Evolutionary conservation across 208 protist species (phyloP).

Genomic region (Novymonas esmeraldas): DNA sequence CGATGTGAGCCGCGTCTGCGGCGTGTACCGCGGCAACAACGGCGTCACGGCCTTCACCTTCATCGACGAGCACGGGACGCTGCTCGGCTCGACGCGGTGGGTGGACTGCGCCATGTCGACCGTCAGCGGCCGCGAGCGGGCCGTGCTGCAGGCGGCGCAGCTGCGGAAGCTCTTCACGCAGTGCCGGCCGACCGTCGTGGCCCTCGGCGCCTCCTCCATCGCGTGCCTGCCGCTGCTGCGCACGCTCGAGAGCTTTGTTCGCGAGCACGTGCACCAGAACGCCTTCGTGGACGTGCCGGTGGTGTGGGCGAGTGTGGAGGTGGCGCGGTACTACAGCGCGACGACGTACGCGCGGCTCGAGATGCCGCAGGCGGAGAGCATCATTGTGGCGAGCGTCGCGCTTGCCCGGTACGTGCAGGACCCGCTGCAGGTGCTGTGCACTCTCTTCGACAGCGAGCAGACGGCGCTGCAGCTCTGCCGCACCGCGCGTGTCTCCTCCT

Average conservation of each 20-base stretch:
- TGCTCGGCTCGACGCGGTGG: conserved; percentile 76
- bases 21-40: conserved; percentile 69
- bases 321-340: conserved; percentile 68
- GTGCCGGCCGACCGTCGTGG: conserved; percentile 71
- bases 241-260: conserved; percentile 66
- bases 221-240: conserved; percentile 60
- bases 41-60: conserved; percentile 74
- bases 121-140: conserved; percentile 47
- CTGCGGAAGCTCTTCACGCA: conserved; percentile 70
- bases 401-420: conserved; percentile 81
- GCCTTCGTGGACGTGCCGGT: conserved; percentile 60
- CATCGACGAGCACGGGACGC: conserved; percentile 74
- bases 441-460: conserved; percentile 72
- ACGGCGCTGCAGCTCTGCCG: conserved; percentile 67
- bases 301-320: conserved; percentile 71
- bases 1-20: conserved; percentile 66
- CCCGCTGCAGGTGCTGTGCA: conserved; percentile 58
- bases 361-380: conserved; percentile 42
- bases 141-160: conserved; percentile 54
- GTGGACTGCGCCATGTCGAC: conserved; percentile 63
- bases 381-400: conserved; percentile 48
- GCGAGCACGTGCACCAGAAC: conserved; percentile 41
- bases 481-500: conserved; percentile 33
- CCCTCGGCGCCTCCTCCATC: conserved; percentile 54
- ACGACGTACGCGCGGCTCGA: conserved; percentile 58